A percentile compares a stretch with the other conserved stretches of the same genome.
Conservation (phyloP, 441 rosid species). For the Pelargonium australe region DNA sequence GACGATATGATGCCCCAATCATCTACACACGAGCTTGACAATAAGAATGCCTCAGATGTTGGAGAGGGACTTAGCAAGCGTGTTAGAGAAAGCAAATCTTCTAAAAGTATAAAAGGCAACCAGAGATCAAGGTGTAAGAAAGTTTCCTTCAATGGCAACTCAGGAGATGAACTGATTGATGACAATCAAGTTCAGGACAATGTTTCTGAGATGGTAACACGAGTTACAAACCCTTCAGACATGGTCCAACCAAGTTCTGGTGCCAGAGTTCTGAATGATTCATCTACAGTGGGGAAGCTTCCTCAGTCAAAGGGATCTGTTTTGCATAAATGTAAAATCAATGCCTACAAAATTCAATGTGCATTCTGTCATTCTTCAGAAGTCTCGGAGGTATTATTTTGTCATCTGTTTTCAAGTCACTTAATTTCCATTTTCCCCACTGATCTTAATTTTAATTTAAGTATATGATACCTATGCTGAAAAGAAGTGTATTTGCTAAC, state of each 20-base stretch:
- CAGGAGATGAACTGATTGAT: conserved; percentile 23
- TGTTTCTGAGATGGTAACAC: conserved; percentile 12
- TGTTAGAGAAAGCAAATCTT: conserved; percentile 25
- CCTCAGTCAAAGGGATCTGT: conserved; percentile 18
- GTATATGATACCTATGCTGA: not conserved
- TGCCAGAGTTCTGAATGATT: conserved; percentile 19
- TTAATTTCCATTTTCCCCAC: not conserved
- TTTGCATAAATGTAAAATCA: conserved; percentile 36
- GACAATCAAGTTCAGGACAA: conserved; percentile 19
- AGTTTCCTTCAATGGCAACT: conserved; percentile 27
- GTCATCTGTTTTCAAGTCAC: conserved; percentile 7
- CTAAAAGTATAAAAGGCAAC: conserved; percentile 19
- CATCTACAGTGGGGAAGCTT: conserved; percentile 26
- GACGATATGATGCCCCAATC: conserved; percentile 12
- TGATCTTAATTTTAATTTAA: not conserved
- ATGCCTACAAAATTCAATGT: conserved; percentile 31
- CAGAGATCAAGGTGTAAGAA: conserved; percentile 21
- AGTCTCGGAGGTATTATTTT: conserved; percentile 52
- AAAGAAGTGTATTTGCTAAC: conserved; percentile 14
- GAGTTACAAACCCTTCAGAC: conserved; percentile 10
- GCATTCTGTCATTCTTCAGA: conserved; percentile 75
- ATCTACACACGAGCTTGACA: conserved; percentile 12
- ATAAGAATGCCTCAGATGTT: conserved; percentile 11
- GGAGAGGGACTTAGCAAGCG: conserved; percentile 22
- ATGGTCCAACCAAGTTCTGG: conserved; percentile 18